Percentiles rank a stretch among this genome's conserved stretches.
phyloP scores from a whole-genome alignment of 208 protist species.

The Crithidia bombi region DNA sequence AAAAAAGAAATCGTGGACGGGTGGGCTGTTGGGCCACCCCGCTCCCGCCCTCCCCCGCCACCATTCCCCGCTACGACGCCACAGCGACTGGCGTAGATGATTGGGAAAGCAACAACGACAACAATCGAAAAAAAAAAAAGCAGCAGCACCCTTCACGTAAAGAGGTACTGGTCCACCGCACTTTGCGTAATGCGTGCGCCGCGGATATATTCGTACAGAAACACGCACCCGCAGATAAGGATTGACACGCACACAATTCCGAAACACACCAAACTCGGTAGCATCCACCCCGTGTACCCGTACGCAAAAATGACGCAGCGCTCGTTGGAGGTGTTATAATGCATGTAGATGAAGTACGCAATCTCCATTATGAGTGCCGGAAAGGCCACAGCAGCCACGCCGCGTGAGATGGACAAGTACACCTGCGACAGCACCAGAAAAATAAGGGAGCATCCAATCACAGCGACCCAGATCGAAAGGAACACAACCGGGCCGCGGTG shows the following conservation, averaged over 20 bases:
- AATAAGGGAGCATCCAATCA: conserved; percentile 35
- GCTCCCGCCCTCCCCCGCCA: too few species aligned
- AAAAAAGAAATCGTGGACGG: too few species aligned
- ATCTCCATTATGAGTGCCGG: conserved; percentile 48
- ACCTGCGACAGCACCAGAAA: conserved; percentile 35
- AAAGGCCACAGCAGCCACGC: conserved; percentile 37
- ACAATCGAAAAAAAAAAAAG: conserved; percentile 25
- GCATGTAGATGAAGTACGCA: conserved; percentile 38
- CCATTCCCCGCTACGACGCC: too few species aligned
- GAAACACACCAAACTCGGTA: conserved; percentile 48
- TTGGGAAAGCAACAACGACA: neutral
- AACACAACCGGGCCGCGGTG: conserved; percentile 25
- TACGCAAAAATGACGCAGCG: conserved; percentile 37
- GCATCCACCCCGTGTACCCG: conserved; percentile 31
- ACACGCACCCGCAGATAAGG: conserved; percentile 40
- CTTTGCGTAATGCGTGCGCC: conserved; percentile 37
- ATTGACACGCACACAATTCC: conserved; percentile 47
- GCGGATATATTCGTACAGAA: conserved; percentile 37
- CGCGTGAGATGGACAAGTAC: conserved; percentile 40
- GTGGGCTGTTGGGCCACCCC: too few species aligned
- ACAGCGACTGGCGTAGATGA: neutral
- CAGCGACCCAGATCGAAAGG: conserved; percentile 41
- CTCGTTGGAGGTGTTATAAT: neutral
- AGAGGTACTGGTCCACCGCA: conserved; percentile 52
- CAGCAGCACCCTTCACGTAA: too few species aligned